Evolutionary conservation across 176 grass and related monocot species (phyloP).

Genomic region (Zoysia japonica): DNA sequence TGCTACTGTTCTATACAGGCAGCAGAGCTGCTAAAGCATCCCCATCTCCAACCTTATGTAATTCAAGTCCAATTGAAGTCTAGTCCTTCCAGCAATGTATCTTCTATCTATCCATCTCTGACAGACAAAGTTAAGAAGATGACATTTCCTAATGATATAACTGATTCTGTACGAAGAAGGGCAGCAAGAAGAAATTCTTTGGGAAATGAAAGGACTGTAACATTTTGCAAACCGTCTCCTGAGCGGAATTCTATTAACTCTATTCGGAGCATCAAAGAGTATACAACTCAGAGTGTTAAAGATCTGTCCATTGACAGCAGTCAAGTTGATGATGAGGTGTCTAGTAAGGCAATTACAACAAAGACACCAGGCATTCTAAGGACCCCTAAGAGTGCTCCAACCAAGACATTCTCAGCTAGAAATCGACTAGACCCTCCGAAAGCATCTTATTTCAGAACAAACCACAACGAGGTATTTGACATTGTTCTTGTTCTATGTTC

Average conservation of each 20-base stretch:
- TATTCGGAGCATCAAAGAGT: conserved; percentile 67
- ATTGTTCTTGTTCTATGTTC: conserved; percentile 14
- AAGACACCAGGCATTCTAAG: conserved; percentile 56
- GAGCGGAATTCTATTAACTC: conserved; percentile 62
- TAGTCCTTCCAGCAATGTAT: conserved; percentile 51
- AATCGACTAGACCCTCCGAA: conserved; percentile 58
- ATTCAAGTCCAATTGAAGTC: conserved; percentile 95
- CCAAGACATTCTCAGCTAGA: conserved; percentile 56
- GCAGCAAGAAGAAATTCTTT: conserved; percentile 62
- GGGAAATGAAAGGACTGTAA: conserved; percentile 65
- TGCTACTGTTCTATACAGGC: conserved; percentile 54
- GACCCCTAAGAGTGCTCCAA: conserved; percentile 62
- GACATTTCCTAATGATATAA: conserved; percentile 51
- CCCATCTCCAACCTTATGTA: conserved; percentile 83
- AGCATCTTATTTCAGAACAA: conserved; percentile 56
- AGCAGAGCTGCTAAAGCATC: conserved; percentile 81
- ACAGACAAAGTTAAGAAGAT: conserved; percentile 77
- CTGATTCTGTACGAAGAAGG: conserved; percentile 56
- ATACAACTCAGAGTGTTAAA: conserved; percentile 54
- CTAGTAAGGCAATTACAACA: conserved; percentile 56
- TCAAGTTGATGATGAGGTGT: conserved; percentile 58
- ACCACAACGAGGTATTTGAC: conserved; percentile 60
- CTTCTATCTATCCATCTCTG: conserved; percentile 48
- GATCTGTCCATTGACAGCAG: conserved; percentile 65
- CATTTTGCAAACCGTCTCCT: conserved; percentile 56